Percentiles rank a stretch among this genome's conserved stretches.
Evolutionary conservation across 768 basidiomycete species (phyloP).

Genomic region (Mycena vitilis): DNA sequence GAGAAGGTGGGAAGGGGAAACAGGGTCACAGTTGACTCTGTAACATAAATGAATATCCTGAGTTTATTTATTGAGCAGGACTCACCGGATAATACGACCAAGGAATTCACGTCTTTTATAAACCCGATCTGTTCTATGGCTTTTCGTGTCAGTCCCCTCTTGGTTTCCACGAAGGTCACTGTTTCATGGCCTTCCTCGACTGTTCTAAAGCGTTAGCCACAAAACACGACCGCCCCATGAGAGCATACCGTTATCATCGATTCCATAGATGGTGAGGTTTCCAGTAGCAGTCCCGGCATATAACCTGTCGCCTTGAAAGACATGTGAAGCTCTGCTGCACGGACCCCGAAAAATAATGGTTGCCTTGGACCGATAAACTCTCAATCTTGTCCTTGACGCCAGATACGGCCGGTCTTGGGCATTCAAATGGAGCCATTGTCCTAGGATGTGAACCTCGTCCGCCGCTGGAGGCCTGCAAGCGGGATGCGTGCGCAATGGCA

Average conservation of each 20-base stretch:
- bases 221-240: not conserved
- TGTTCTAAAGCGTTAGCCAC: constrained; percentile 17
- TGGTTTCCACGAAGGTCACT: constrained; percentile 68
- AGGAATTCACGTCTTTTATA: constrained; percentile 85
- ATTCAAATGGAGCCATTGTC: constrained; percentile 48
- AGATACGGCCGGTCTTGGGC: constrained; percentile 44
- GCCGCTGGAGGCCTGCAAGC: not conserved
- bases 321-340: not conserved
- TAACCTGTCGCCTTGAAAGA: constrained; percentile 60
- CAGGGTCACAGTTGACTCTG: constrained; percentile 81
- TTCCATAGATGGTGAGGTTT: constrained; percentile 63
- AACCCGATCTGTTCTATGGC: constrained; percentile 91
- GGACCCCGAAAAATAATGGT: not conserved
- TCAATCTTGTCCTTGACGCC: constrained; percentile 62
- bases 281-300: constrained; percentile 74
- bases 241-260: constrained; percentile 45
- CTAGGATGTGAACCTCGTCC: not conserved
- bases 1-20: constrained; percentile 80
- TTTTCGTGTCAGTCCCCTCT: constrained; percentile 71
- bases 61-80: not conserved
- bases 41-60: constrained; percentile 11
- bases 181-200: constrained; percentile 47
- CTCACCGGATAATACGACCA: constrained; percentile 87
- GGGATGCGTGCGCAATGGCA: not conserved
- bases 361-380: constrained; percentile 56